phyloP scores from a whole-genome alignment of 768 basidiomycete genomes.

The Pholiota molesta region DNA sequence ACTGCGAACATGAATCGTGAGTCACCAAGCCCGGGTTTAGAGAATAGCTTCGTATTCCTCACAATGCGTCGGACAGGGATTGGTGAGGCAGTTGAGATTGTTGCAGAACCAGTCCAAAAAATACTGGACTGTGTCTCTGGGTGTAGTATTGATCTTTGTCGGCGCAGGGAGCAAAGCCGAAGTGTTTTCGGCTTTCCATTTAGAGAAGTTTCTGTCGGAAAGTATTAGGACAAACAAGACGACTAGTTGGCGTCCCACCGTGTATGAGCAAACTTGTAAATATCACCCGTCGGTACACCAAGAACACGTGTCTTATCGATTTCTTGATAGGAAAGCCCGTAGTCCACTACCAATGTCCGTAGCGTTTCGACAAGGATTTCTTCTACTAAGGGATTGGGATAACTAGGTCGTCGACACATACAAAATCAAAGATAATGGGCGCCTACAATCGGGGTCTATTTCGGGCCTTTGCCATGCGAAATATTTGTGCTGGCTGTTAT shows the following conservation, averaged over 20 bases:
- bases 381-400: slow-evolving; percentile 38
- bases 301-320: slow-evolving; percentile 56
- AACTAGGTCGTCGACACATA: background rate
- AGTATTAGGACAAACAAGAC: background rate
- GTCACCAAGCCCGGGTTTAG: background rate
- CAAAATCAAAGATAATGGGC: slow-evolving; percentile 7
- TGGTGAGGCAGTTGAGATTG: slow-evolving; percentile 51
- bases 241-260: slow-evolving; percentile 1
- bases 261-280: slow-evolving; percentile 5
- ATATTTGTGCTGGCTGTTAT: slow-evolving; percentile 43
- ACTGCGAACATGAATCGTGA: slow-evolving; percentile 17
- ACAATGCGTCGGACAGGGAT: slow-evolving; percentile 56
- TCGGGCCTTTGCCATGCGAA: slow-evolving; percentile 52
- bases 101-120: slow-evolving; percentile 52
- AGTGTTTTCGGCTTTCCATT: slow-evolving; percentile 26
- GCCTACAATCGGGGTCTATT: slow-evolving; percentile 40
- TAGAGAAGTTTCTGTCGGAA: slow-evolving; percentile 32
- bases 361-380: slow-evolving; percentile 52
- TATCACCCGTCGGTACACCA: slow-evolving; percentile 27
- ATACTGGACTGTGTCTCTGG: slow-evolving; percentile 29
- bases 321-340: slow-evolving; percentile 40
- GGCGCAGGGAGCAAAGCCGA: background rate
- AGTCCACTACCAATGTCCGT: slow-evolving; percentile 40
- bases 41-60: slow-evolving; percentile 11
- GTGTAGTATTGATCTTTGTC: slow-evolving; percentile 1